A percentile compares a stretch with the other conserved stretches of the same genome.
Evolutionary conservation across 441 rosid genomes (phyloP).

Genomic region (Metrosideros polymorpha): DNA sequence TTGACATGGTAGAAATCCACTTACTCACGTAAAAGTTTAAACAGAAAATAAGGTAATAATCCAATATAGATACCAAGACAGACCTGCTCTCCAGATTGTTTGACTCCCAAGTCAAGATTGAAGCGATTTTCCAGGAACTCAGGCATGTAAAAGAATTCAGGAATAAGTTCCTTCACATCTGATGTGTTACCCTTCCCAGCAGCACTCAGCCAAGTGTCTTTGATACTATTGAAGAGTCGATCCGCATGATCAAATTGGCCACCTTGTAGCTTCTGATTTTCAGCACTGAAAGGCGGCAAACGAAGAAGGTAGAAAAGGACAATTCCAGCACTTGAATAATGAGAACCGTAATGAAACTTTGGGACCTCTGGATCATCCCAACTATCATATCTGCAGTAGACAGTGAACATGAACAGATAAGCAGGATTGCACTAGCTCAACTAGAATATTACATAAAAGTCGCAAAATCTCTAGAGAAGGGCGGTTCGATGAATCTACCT

Average conservation of each 20-base stretch:
- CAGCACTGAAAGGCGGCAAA: slow-evolving; percentile 94
- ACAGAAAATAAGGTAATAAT: neutral
- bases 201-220: slow-evolving; percentile 99
- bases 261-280: slow-evolving; percentile 99
- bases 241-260: slow-evolving; percentile 99
- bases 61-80: slow-evolving; percentile 7
- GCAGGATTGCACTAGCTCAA: neutral
- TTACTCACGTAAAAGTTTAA: neutral
- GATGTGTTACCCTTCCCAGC: slow-evolving; percentile 99
- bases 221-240: slow-evolving; percentile 89
- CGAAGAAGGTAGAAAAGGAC: slow-evolving; percentile 99
- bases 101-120: slow-evolving; percentile 92
- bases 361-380: slow-evolving; percentile 99
- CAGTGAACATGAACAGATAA: neutral
- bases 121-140: slow-evolving; percentile 91
- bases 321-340: slow-evolving; percentile 99
- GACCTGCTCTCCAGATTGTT: slow-evolving; percentile 99
- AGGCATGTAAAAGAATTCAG: slow-evolving; percentile 99
- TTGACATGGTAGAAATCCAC: neutral
- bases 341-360: slow-evolving; percentile 99
- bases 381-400: slow-evolving; percentile 78
- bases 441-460: neutral
- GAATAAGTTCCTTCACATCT: slow-evolving; percentile 98
- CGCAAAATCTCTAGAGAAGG: neutral
- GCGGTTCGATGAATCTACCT: neutral